Evolutionary conservation across 345 rosid genomes (phyloP), one percentile per base, ranked within the genome.

Genomic region (Chamaenerion angustifolium): DNA sequence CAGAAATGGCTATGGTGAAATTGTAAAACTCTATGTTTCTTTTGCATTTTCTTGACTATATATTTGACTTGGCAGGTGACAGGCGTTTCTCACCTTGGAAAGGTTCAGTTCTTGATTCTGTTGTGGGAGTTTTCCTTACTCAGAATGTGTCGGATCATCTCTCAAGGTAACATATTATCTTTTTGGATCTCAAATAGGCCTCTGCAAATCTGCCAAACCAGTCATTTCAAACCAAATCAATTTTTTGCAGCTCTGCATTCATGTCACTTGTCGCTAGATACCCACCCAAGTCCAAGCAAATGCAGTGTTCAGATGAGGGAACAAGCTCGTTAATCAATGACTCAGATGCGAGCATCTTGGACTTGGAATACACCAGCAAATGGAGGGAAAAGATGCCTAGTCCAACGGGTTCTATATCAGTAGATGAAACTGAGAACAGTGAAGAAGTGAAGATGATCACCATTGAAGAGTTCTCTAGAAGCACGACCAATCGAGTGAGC

Each of bases 101-200:
- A 48, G 99, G 97, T 56, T 93, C 99, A 2, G 94, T 82, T 35
- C 83, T 93, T 43, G 99, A 93, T 74, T 93, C 97, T 4, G 97
- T 93, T 4, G 75, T 88, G 51, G 97, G 99, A 56, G 99, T 93
- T 16, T 93, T 93, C 67, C 94, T 93, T 10, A 93, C 99, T 18
- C 96, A 93, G 56, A 93, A 93, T 57, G 99, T 93, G 58, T 84
- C 96, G 14, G 96, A 88, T 59, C 96, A 88, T 66, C 82, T 88
- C 44, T 88, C 96, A 25, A 88, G 96, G 98, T 87, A 52, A 70
- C 50, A 13, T 53, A 46, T 9, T 45, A 51, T 68, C 71, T 64
- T 23, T 65, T n/a, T 40, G 40, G n/a, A 27, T 46, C 37, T 31
- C 37, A 37, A 42, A 42, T 16, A 54, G 25, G 25, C 1, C 25